Evolutionary conservation across 192 early-diverging fungal genomes (phyloP), one percentile per base, ranked within the genome.

Genomic region (Coemansia sp.): DNA sequence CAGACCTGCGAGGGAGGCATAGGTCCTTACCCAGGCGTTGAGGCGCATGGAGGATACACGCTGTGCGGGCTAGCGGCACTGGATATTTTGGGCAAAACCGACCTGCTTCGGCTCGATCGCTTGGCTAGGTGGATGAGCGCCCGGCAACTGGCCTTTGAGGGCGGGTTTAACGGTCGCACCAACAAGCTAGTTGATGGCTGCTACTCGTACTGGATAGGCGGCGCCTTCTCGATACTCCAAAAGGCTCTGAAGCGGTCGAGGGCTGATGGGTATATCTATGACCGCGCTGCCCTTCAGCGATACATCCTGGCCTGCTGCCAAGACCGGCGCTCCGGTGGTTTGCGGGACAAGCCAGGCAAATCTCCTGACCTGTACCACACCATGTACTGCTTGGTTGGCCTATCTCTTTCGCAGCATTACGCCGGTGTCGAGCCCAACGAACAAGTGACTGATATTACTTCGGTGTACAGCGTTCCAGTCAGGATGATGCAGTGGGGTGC

Each of bases 101-200:
- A 93, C 60, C 18, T 82, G 34, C 67, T 97, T 50, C 76, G 96
- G 67, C 46, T 88, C 1, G 78, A 85, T 13, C 74, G 81, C 1
- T 61, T 95, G 45, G 43, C 64, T 84, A 71, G 79, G 39, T 99
- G 95, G 95, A 80, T 90, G 51, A 68, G 73, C 18, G 77, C 73
- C 3, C 74, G 94, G 38, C 97, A 99, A 79, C 89, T 97, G 91
- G 71, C 75, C 31, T 65, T 94, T 23, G 97, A 99, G 82, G 95
- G 95, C 43, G 97, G 97, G 24, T 99, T 97, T 69, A 92, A 93
- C 60, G 97, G 97, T 6, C 83, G 97, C 40, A 91, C 93, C 0
- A 99, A 99, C 75, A 99, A 99, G 79, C 84, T 99, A 0, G 97
- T 99, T 0, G 97, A 99, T 77, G 97, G 95, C 0, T 99, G 97